Conservation (phyloP, 345 rosid species). For the Psidium friedrichsthalianum region DNA sequence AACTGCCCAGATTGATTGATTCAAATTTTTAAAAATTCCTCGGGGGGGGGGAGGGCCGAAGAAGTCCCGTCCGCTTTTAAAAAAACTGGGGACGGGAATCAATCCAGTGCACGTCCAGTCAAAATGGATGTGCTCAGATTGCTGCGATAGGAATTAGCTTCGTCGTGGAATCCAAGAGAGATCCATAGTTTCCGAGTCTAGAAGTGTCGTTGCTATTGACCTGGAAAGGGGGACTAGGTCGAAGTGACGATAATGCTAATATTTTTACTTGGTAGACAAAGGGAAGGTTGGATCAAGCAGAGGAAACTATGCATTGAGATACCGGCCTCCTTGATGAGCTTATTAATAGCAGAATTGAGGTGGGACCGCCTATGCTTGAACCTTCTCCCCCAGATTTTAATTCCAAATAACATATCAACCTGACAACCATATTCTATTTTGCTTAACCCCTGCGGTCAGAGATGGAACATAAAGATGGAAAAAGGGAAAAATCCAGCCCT, state of each 20-base stretch:
- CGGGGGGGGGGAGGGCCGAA: too few species aligned
- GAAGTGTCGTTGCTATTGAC: neutral
- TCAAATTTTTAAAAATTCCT: too few species aligned
- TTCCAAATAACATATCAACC: neutral
- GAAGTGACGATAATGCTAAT: neutral
- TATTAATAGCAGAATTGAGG: neutral
- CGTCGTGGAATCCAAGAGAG: neutral
- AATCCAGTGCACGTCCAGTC: too few species aligned
- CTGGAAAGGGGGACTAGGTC: neutral
- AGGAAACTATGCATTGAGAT: neutral
- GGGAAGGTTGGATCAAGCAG: neutral
- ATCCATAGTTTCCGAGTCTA: neutral
- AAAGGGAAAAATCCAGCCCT: neutral
- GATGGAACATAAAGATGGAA: neutral
- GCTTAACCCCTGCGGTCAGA: neutral
- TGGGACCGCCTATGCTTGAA: neutral
- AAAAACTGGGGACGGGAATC: too few species aligned
- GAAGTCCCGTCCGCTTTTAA: too few species aligned
- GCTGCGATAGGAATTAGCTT: neutral
- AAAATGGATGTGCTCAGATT: too few species aligned
- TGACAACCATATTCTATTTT: neutral
- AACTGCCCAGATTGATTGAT: too few species aligned
- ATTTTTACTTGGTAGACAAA: neutral
- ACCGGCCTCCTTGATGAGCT: neutral
- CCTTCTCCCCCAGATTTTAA: neutral